Percentiles rank a stretch among this genome's conserved stretches.
Conservation (phyloP, 805 yeast species). For the Candida arabinofermentans region DNA sequence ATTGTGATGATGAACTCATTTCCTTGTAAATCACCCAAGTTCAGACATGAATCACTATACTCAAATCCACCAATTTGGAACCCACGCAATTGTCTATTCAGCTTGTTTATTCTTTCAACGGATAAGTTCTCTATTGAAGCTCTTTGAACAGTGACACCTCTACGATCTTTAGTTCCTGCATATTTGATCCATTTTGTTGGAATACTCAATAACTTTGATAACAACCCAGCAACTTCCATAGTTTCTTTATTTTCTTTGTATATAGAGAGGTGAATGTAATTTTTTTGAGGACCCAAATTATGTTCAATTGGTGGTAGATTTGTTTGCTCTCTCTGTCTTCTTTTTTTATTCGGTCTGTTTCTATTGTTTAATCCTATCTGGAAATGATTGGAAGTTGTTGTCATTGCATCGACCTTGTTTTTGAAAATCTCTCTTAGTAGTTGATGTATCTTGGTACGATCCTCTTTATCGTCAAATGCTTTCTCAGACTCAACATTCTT, state of each 20-base stretch:
- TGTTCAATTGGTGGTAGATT: conserved; percentile 51
- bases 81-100: conserved; percentile 76
- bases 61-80: conserved; percentile 73
- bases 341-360: conserved; percentile 36
- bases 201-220: conserved; percentile 68
- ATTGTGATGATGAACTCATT: conserved; percentile 85
- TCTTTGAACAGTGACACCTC: conserved; percentile 92
- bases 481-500: conserved; percentile 53
- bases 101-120: conserved; percentile 68
- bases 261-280: conserved; percentile 69
- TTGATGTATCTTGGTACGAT: conserved; percentile 77
- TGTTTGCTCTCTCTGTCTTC: conserved; percentile 28
- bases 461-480: conserved; percentile 59
- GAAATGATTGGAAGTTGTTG: conserved; percentile 65
- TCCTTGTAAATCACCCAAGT: conserved; percentile 81
- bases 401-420: conserved; percentile 72
- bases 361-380: conserved; percentile 53
- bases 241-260: conserved; percentile 97
- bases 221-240: conserved; percentile 82
- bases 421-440: conserved; percentile 69
- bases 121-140: conserved; percentile 65
- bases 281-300: conserved; percentile 69
- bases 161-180: conserved; percentile 95
- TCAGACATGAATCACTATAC: conserved; percentile 58
- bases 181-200: conserved; percentile 70